Conservation (phyloP, 2,329 filamentous ascomycete species). For the Exophiala sideris region DNA sequence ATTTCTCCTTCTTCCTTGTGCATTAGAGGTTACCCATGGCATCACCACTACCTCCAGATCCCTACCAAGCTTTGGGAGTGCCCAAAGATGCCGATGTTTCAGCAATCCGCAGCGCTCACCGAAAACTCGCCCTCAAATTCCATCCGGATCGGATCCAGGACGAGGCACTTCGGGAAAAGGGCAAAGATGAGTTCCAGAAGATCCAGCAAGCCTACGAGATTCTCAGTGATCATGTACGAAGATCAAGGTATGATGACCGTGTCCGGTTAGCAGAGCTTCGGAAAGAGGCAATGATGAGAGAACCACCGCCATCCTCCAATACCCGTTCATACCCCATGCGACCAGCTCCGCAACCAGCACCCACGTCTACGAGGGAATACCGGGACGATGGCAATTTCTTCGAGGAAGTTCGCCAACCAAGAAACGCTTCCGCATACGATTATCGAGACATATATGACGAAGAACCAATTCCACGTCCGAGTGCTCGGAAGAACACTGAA, state of each 20-base stretch:
- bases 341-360: slow-evolving; percentile 14
- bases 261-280: slow-evolving; percentile 64
- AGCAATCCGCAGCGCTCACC: slow-evolving; percentile 74
- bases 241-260: slow-evolving; percentile 74
- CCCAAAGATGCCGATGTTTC: slow-evolving; percentile 65
- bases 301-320: slow-evolving; percentile 26
- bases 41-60: slow-evolving; percentile 55
- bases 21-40: slow-evolving; percentile 14
- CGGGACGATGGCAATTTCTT: slow-evolving; percentile 37
- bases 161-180: slow-evolving; percentile 68
- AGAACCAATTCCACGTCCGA: slow-evolving; percentile 35
- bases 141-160: slow-evolving; percentile 91
- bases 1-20: slow-evolving; percentile 6
- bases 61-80: slow-evolving; percentile 74
- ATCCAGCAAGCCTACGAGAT: slow-evolving; percentile 93
- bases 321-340: slow-evolving; percentile 25
- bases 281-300: slow-evolving; percentile 52
- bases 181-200: slow-evolving; percentile 83
- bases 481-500: slow-evolving; percentile 40
- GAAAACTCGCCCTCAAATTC: slow-evolving; percentile 81
- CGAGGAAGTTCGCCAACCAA: slow-evolving; percentile 44
- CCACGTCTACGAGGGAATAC: slow-evolving; percentile 34
- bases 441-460: slow-evolving; percentile 37
- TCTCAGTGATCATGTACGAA: slow-evolving; percentile 71
- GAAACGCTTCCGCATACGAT: slow-evolving; percentile 36